Evolutionary conservation across 768 basidiomycete genomes (phyloP).

Genomic region (Lentinula lateritia): DNA sequence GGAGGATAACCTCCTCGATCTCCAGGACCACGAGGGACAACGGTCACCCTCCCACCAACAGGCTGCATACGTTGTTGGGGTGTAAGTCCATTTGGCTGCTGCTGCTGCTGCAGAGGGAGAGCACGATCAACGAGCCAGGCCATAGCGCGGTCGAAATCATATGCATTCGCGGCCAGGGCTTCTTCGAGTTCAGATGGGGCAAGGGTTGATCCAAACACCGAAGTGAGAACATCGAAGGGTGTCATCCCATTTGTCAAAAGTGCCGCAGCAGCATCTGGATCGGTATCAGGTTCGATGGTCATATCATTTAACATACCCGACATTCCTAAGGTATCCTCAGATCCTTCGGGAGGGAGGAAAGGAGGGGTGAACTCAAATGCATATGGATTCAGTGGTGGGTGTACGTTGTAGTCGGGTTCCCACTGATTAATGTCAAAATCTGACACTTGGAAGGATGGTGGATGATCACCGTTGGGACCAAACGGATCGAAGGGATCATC

Average conservation of each 20-base stretch:
- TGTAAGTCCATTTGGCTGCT: not conserved
- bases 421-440: slow-evolving; percentile 54
- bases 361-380: slow-evolving; percentile 12
- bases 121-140: slow-evolving; percentile 84
- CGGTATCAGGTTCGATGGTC: slow-evolving; percentile 18
- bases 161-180: slow-evolving; percentile 80
- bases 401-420: slow-evolving; percentile 44
- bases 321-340: not conserved
- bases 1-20: slow-evolving; percentile 34
- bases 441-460: slow-evolving; percentile 56
- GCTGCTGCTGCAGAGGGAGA: slow-evolving; percentile 42
- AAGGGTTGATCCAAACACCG: slow-evolving; percentile 88
- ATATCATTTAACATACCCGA: slow-evolving; percentile 16
- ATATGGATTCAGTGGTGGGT: slow-evolving; percentile 15
- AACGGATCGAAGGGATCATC: slow-evolving; percentile 86
- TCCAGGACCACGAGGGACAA: slow-evolving; percentile 54
- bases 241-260: slow-evolving; percentile 91
- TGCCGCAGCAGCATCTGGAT: slow-evolving; percentile 45
- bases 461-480: slow-evolving; percentile 37
- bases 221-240: slow-evolving; percentile 91
- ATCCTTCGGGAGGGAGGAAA: not conserved
- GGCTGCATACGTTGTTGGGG: slow-evolving; percentile 44
- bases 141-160: slow-evolving; percentile 96
- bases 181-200: slow-evolving; percentile 92
- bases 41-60: slow-evolving; percentile 61